Percentiles rank a stretch among this genome's conserved stretches.
Evolutionary conservation across 352 stramenopile genomes (phyloP).

Genomic region (Pythium utonaiense): DNA sequence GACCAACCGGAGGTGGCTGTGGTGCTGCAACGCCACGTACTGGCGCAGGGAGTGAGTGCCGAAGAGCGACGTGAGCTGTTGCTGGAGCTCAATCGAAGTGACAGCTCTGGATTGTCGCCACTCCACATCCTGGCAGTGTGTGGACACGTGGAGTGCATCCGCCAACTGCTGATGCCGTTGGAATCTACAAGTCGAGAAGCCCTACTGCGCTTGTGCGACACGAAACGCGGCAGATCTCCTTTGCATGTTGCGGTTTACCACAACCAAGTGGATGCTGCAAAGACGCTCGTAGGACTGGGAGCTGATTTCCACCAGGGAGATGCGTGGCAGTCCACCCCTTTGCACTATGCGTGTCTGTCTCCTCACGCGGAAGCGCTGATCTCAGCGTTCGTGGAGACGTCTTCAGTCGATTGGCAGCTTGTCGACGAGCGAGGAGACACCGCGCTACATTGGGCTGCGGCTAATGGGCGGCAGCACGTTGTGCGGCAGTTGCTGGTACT

Average conservation of each 20-base stretch:
- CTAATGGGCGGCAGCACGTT: conserved; percentile 39
- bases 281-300: conserved; percentile 27
- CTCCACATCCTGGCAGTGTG: conserved; percentile 43
- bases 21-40: conserved; percentile 34
- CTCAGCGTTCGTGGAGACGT: conserved; percentile 26
- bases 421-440: conserved; percentile 65
- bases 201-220: conserved; percentile 4
- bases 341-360: conserved; percentile 41
- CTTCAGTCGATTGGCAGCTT: conserved; percentile 31
- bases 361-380: conserved; percentile 17
- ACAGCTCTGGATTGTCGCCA: conserved; percentile 33
- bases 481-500: conserved; percentile 36
- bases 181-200: not conserved
- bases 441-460: conserved; percentile 60
- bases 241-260: conserved; percentile 40
- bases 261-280: conserved; percentile 28
- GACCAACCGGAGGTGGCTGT: conserved; percentile 60
- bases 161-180: conserved; percentile 31
- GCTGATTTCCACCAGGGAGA: conserved; percentile 29
- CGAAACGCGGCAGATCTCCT: conserved; percentile 24
- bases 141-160: conserved; percentile 51
- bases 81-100: conserved; percentile 25
- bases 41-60: conserved; percentile 14
- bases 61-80: not conserved
- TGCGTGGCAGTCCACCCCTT: conserved; percentile 27